A percentile compares a stretch with the other conserved stretches of the same genome.
These are phyloP conservation scores for Chaetomium globosum DNA, from an alignment of 2,329 filamentous ascomycete species.

Conservation along the genomic window DNA sequence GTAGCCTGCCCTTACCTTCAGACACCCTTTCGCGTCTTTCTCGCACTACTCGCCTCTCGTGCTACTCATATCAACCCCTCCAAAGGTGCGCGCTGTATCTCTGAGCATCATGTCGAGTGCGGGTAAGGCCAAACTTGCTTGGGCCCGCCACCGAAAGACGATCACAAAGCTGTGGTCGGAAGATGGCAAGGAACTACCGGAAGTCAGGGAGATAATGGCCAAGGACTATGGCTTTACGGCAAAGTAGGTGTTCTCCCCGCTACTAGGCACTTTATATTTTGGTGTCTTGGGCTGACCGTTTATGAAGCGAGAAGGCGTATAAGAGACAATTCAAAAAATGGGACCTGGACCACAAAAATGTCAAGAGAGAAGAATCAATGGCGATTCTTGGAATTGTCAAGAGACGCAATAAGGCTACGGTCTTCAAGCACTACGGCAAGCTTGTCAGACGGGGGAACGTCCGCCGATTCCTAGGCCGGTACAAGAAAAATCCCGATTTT, in stretches of 20 bases:
- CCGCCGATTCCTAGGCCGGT: conserved; percentile 27
- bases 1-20: background rate
- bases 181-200: conserved; percentile 27
- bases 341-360: conserved; percentile 33
- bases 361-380: conserved; percentile 29
- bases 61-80: background rate
- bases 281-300: background rate
- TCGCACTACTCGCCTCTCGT: background rate
- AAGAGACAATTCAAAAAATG: conserved; percentile 34
- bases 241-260: conserved; percentile 24
- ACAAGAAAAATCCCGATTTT: conserved; percentile 14
- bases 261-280: background rate
- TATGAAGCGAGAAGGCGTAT: conserved; percentile 33
- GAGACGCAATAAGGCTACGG: conserved; percentile 27
- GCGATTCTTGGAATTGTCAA: conserved; percentile 30
- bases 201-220: conserved; percentile 36
- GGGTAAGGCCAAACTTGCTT: conserved; percentile 23
- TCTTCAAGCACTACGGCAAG: conserved; percentile 26
- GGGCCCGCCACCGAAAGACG: conserved; percentile 26
- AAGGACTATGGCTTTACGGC: conserved; percentile 32
- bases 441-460: conserved; percentile 28
- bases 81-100: background rate
- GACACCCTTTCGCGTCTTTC: background rate
- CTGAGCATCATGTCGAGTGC: conserved; percentile 22
- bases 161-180: conserved; percentile 36